Conservation (phyloP, 2,329 filamentous ascomycete genomes). For the Lojkania enalia region DNA sequence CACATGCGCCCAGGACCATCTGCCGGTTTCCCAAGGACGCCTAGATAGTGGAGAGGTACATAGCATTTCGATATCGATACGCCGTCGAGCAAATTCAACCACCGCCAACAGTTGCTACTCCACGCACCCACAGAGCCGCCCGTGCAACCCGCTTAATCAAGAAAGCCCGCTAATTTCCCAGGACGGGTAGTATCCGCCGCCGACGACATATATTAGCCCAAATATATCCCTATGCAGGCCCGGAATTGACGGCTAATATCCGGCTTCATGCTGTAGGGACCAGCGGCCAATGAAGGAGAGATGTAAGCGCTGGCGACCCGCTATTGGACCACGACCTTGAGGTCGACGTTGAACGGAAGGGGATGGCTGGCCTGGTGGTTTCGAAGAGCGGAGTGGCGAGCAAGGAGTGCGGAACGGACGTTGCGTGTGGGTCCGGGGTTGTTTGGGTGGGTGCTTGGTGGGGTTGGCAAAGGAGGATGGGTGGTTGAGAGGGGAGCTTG, state of each 20-base stretch:
- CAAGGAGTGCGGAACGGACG: background rate
- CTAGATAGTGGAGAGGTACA: background rate
- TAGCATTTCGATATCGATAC: background rate
- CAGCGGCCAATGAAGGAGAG: background rate
- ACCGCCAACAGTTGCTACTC: conserved; percentile 1
- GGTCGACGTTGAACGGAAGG: background rate
- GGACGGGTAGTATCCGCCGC: conserved; percentile 8
- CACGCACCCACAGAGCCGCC: conserved; percentile 11
- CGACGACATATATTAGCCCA: background rate
- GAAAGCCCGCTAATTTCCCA: conserved; percentile 1
- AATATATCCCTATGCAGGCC: background rate
- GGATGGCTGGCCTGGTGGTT: background rate
- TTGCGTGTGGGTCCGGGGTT: background rate
- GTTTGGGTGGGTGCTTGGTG: background rate
- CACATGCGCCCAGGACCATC: too few species aligned
- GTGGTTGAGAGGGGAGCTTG: background rate
- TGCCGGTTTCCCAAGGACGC: too few species aligned
- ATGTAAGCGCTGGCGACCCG: conserved; percentile 6
- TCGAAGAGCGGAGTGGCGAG: background rate
- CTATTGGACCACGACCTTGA: conserved; percentile 4
- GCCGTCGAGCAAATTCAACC: background rate
- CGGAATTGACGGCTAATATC: conserved; percentile 23
- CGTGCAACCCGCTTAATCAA: conserved; percentile 2
- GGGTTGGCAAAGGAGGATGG: background rate
- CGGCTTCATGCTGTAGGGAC: conserved; percentile 61